Evolutionary conservation across 495 filamentous ascomycete genomes (phyloP).

Genomic region (Penicillium malachiteum): DNA sequence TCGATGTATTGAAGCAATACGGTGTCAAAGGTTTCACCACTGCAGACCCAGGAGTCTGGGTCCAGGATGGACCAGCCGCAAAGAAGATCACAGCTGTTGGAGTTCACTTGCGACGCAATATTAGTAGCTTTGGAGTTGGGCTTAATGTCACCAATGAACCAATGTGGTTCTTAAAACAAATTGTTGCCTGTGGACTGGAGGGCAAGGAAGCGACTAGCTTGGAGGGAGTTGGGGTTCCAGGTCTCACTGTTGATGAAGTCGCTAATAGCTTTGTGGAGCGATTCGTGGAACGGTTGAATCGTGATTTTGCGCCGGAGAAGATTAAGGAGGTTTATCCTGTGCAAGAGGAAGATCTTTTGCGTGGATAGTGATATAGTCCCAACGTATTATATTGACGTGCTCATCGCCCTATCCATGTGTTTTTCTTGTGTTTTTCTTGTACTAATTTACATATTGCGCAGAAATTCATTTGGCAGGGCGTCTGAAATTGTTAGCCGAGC

Average conservation of each 20-base stretch:
- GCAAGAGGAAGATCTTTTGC: slow-evolving; percentile 31
- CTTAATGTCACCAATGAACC: slow-evolving; percentile 71
- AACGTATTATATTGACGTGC: neutral
- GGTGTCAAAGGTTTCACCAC: slow-evolving; percentile 61
- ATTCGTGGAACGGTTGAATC: slow-evolving; percentile 42
- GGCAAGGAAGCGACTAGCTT: slow-evolving; percentile 76
- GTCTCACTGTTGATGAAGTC: slow-evolving; percentile 29
- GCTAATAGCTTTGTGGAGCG: slow-evolving; percentile 39
- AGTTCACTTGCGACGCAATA: slow-evolving; percentile 79
- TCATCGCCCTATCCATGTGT: too few relatives aligned
- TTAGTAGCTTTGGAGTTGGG: slow-evolving; percentile 83
- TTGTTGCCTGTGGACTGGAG: slow-evolving; percentile 83
- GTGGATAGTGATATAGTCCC: neutral
- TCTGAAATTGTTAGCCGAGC: too few relatives aligned
- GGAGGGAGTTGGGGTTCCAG: slow-evolving; percentile 36
- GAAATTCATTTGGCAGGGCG: too few relatives aligned
- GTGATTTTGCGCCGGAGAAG: slow-evolving; percentile 43
- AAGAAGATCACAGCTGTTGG: slow-evolving; percentile 87
- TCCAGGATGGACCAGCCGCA: slow-evolving; percentile 27
- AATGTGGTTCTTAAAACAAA: slow-evolving; percentile 70
- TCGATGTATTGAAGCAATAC: slow-evolving; percentile 54
- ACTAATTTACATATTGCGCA: too few relatives aligned
- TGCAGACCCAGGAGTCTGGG: slow-evolving; percentile 87
- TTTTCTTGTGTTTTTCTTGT: too few relatives aligned
- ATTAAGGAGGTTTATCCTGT: slow-evolving; percentile 45